These are phyloP conservation scores for Spathaspora boniae DNA, from an alignment of 805 yeast species.

Conservation along the genomic window DNA sequence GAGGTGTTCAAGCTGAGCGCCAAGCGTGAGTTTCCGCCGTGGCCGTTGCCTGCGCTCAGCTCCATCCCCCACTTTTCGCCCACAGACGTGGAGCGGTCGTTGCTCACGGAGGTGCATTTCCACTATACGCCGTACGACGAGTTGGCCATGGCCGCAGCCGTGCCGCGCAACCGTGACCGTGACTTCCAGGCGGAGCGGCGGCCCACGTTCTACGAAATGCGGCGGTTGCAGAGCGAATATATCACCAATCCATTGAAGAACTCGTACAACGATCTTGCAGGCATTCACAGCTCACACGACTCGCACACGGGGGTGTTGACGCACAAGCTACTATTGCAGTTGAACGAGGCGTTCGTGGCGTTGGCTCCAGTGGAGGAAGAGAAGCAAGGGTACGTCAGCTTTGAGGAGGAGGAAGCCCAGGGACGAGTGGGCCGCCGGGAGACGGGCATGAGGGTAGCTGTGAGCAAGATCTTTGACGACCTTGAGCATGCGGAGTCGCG, in stretches of 20 bases:
- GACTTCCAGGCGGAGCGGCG: slow-evolving; percentile 13
- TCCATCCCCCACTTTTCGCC: slow-evolving; percentile 59
- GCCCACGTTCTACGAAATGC: slow-evolving; percentile 50
- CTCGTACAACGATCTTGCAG: slow-evolving; percentile 45
- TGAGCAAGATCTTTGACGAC: slow-evolving; percentile 44
- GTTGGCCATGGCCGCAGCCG: slow-evolving; percentile 12
- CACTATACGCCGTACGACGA: slow-evolving; percentile 52
- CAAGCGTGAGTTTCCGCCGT: slow-evolving; percentile 34
- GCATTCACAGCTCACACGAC: too few species aligned
- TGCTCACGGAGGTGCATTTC: slow-evolving; percentile 70
- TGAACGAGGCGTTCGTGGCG: slow-evolving; percentile 46
- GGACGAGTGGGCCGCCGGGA: slow-evolving; percentile 41
- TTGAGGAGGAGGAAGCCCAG: slow-evolving; percentile 41
- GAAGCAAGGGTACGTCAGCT: slow-evolving; percentile 19
- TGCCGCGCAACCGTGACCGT: slow-evolving; percentile 5
- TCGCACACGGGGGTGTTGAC: slow-evolving; percentile 25
- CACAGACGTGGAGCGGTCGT: slow-evolving; percentile 74
- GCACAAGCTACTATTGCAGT: slow-evolving; percentile 58
- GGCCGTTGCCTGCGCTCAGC: slow-evolving; percentile 81
- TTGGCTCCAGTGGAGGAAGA: slow-evolving; percentile 46
- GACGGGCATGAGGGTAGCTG: slow-evolving; percentile 41
- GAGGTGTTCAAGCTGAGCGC: slow-evolving; percentile 22
- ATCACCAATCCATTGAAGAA: slow-evolving; percentile 63
- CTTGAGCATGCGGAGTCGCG: slow-evolving; percentile 38
- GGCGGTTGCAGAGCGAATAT: slow-evolving; percentile 64